Evolutionary conservation across 176 grass and related monocot genomes (phyloP).

Genomic region (Juncus effusus): DNA sequence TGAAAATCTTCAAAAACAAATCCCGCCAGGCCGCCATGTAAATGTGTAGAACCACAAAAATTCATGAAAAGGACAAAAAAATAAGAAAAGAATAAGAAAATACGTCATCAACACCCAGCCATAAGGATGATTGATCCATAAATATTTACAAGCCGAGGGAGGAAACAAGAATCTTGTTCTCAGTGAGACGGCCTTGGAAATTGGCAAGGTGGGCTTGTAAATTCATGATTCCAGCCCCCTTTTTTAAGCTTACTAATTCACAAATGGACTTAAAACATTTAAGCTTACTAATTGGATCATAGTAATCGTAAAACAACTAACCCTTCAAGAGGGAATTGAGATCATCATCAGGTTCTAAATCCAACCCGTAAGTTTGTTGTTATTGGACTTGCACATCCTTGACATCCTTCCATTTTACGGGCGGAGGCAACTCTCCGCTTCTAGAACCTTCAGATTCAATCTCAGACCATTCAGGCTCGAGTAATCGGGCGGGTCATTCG

Average conservation of each 20-base stretch:
- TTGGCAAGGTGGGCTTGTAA: conserved; percentile 39
- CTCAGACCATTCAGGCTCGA: too few species aligned
- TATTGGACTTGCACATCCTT: conserved; percentile 4
- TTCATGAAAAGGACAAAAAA: too few species aligned
- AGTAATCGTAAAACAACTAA: conserved; percentile 4
- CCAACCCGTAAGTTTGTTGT: conserved; percentile 11
- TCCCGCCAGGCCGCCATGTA: too few species aligned
- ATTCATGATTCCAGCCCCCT: conserved; percentile 44
- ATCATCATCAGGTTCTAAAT: conserved; percentile 34
- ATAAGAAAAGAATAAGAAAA: too few species aligned
- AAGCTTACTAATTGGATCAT: background rate
- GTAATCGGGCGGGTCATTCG: too few species aligned
- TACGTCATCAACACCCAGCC: background rate
- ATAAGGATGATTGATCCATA: background rate
- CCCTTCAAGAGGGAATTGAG: conserved; percentile 48
- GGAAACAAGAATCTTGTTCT: conserved; percentile 44
- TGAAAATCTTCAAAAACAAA: too few species aligned
- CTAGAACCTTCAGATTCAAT: conserved; percentile 29
- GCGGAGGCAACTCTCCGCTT: conserved; percentile 25
- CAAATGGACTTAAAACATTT: background rate
- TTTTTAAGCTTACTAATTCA: conserved; percentile 23
- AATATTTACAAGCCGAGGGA: conserved; percentile 30
- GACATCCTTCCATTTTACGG: conserved; percentile 29
- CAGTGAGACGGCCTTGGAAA: conserved; percentile 30
- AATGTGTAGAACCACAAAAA: too few species aligned